A percentile compares a stretch with the other conserved stretches of the same genome.
These are phyloP conservation scores for Paecilomyces formosus DNA, from an alignment of 2,329 filamentous ascomycete species.

Conservation along the genomic window DNA sequence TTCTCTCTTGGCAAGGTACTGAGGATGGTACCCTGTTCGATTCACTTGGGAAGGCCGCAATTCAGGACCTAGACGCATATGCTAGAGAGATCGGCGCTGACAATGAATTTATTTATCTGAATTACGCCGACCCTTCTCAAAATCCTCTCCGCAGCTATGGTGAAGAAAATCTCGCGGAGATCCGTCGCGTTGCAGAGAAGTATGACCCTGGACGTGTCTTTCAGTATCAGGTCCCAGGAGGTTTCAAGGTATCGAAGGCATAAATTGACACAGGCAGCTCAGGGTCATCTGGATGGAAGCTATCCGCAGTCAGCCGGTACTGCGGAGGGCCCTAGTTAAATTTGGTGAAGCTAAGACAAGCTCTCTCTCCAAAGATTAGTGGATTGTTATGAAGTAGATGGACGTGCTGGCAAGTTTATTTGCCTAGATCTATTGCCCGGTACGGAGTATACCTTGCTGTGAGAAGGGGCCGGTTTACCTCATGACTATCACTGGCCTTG, in stretches of 20 bases:
- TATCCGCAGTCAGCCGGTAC: no score
- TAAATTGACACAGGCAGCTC: no score
- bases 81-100: constrained; percentile 12
- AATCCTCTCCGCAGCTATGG: background rate
- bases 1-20: constrained; percentile 16
- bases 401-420: no score
- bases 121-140: background rate
- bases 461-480: no score
- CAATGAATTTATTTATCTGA: constrained; percentile 14
- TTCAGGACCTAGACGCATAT: constrained; percentile 22
- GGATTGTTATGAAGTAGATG: no score
- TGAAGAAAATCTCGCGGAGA: background rate
- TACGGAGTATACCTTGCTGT: no score
- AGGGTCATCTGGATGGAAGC: no score
- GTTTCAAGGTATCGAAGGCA: background rate
- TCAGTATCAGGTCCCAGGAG: background rate
- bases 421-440: no score
- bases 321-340: no score
- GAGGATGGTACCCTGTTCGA: constrained; percentile 28
- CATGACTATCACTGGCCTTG: no score
- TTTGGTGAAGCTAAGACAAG: no score
- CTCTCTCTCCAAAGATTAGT: no score
- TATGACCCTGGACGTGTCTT: background rate
- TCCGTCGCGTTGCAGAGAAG: background rate
- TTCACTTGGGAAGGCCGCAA: constrained; percentile 17